phyloP scores from a whole-genome alignment of 2,329 filamentous ascomycete species.

The Torrubiellomyces zombiae region DNA sequence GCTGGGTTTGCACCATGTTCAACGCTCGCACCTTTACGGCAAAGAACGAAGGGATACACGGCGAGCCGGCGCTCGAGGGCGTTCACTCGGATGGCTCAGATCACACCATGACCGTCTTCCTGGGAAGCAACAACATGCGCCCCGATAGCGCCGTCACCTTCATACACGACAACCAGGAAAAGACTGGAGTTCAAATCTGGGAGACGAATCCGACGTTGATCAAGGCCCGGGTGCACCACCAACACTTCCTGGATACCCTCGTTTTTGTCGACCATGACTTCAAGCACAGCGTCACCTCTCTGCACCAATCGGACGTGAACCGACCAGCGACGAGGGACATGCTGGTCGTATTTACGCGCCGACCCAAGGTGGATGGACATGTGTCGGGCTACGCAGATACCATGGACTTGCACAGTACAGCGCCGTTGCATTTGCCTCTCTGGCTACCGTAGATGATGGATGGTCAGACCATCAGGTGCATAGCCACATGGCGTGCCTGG shows the following conservation, averaged over 20 bases:
- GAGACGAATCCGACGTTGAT: constrained; percentile 9
- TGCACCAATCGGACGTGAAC: constrained; percentile 8
- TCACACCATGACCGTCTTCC: constrained; percentile 15
- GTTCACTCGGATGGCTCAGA: constrained; percentile 16
- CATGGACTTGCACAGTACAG: too few species aligned
- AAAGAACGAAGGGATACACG: constrained; percentile 9
- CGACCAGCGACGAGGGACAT: constrained; percentile 12
- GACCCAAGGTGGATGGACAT: too few species aligned
- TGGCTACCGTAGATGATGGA: too few species aligned
- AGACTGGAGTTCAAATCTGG: constrained; percentile 8
- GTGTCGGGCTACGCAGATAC: too few species aligned
- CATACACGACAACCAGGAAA: constrained; percentile 12
- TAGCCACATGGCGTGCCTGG: too few species aligned
- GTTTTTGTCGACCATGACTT: constrained; percentile 12
- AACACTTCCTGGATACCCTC: constrained; percentile 12
- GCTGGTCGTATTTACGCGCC: constrained; percentile 14
- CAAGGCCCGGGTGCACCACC: constrained; percentile 10
- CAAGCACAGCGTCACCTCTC: constrained; percentile 12
- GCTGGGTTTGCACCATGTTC: constrained; percentile 13
- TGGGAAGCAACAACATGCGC: constrained; percentile 13
- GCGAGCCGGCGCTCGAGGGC: constrained; percentile 15
- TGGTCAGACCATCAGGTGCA: too few species aligned
- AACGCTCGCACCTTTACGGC: constrained; percentile 14
- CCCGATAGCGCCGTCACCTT: constrained; percentile 13
- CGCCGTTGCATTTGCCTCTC: too few species aligned